Percentiles rank a stretch among this genome's conserved stretches.
Conservation (phyloP, 2,329 filamentous ascomycete species). For the Ceratocystiopsis sp. region DNA sequence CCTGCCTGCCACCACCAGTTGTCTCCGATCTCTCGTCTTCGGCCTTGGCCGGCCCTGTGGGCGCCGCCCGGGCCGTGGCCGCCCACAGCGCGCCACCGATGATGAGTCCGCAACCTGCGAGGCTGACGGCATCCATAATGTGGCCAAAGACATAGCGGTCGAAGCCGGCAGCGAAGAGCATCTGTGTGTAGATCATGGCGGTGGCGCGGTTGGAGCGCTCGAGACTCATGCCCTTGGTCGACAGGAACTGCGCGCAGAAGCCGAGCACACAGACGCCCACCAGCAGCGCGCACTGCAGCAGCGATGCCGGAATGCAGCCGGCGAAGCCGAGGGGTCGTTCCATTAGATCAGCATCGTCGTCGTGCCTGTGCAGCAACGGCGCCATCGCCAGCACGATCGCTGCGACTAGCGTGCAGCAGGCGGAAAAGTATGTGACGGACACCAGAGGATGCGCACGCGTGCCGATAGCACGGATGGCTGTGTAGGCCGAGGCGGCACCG, state of each 20-base stretch:
- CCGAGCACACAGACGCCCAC: constrained; percentile 54
- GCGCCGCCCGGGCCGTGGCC: constrained; percentile 10
- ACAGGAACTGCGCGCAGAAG: constrained; percentile 72
- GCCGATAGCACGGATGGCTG: constrained; percentile 63
- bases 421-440: constrained; percentile 69
- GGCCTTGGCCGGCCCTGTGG: constrained; percentile 8
- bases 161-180: constrained; percentile 36
- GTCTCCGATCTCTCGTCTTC: constrained; percentile 10
- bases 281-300: constrained; percentile 48
- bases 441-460: constrained; percentile 67
- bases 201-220: constrained; percentile 44
- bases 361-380: constrained; percentile 16
- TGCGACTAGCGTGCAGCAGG: constrained; percentile 53
- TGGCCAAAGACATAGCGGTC: constrained; percentile 36
- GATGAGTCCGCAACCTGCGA: constrained; percentile 33
- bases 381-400: constrained; percentile 38
- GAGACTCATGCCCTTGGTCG: constrained; percentile 58
- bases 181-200: constrained; percentile 40
- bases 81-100: constrained; percentile 35
- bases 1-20: constrained; percentile 12
- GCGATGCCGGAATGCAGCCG: constrained; percentile 17
- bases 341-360: too few species aligned
- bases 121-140: constrained; percentile 29
- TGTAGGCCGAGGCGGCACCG: constrained; percentile 58
- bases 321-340: constrained; percentile 21